A percentile compares a stretch with the other conserved stretches of the same genome.
phyloP scores from a whole-genome alignment of 208 protist genomes.

The Herpetomonas muscarum region DNA sequence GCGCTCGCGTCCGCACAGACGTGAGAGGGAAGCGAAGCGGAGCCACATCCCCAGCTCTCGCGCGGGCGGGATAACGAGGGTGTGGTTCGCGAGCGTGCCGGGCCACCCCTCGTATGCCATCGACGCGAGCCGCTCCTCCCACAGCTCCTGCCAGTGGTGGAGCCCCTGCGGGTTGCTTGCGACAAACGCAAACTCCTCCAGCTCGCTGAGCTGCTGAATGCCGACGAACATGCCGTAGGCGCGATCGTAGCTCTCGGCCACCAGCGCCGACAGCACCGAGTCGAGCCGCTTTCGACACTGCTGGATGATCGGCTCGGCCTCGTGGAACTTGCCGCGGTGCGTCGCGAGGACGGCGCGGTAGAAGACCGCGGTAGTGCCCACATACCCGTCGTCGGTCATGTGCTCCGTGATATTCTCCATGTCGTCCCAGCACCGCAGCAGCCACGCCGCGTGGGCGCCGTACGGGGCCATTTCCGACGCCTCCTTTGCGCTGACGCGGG shows the following conservation, averaged over 20 bases:
- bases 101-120: slow-evolving; percentile 97
- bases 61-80: slow-evolving; percentile 90
- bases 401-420: slow-evolving; percentile 90
- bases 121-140: slow-evolving; percentile 74
- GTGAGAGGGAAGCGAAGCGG: slow-evolving; percentile 95
- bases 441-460: slow-evolving; percentile 94
- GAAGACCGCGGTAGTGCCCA: slow-evolving; percentile 90
- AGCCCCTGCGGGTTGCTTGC: slow-evolving; percentile 52
- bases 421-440: slow-evolving; percentile 90
- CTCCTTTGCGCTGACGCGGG: slow-evolving; percentile 64
- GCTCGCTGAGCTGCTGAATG: slow-evolving; percentile 98
- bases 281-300: slow-evolving; percentile 92
- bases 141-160: slow-evolving; percentile 80
- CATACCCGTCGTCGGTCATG: slow-evolving; percentile 89
- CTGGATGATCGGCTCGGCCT: slow-evolving; percentile 89
- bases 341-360: slow-evolving; percentile 86
- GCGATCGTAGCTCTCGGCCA: slow-evolving; percentile 97
- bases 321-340: slow-evolving; percentile 65
- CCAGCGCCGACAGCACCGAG: slow-evolving; percentile 93
- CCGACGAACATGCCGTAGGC: slow-evolving; percentile 97
- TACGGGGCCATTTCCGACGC: slow-evolving; percentile 89
- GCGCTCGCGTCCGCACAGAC: slow-evolving; percentile 79
- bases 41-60: slow-evolving; percentile 97
- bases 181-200: slow-evolving; percentile 97
- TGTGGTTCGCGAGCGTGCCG: slow-evolving; percentile 95